Conservation (phyloP, 2,329 filamentous ascomycete species). For the Colletotrichum sp. region DNA sequence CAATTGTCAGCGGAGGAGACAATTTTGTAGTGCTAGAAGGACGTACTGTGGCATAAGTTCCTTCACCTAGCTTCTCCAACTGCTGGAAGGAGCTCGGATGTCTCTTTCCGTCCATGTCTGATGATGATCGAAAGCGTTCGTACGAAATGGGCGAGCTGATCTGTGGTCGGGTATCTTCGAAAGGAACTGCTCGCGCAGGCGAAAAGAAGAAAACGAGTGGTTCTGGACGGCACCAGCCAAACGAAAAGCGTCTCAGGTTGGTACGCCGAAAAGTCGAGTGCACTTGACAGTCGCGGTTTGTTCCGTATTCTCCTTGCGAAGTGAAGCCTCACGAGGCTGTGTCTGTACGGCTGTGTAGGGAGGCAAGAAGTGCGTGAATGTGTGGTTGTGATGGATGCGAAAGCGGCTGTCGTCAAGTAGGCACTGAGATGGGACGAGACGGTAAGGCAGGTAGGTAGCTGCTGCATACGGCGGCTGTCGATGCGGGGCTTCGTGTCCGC, state of each 20-base stretch:
- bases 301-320: not conserved
- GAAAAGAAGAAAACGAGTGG: not conserved
- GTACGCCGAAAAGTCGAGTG: not conserved
- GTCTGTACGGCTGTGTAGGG: not conserved
- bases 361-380: not conserved
- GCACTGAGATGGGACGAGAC: not conserved
- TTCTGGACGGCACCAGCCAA: not conserved
- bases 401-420: not conserved
- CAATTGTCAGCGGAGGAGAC: not conserved
- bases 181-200: not conserved
- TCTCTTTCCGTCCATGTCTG: slow-evolving; percentile 83
- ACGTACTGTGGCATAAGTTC: slow-evolving; percentile 94
- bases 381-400: not conserved
- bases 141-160: not conserved
- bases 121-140: not conserved
- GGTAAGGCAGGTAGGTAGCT: not conserved
- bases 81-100: slow-evolving; percentile 99
- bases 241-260: not conserved
- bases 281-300: not conserved
- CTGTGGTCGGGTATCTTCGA: not conserved
- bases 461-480: not conserved
- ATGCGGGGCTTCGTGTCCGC: not conserved
- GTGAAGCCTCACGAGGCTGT: not conserved
- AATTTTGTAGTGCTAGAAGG: slow-evolving; percentile 13
- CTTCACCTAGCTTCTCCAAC: slow-evolving; percentile 97